Evolutionary conservation across 1,139 yeast species (phyloP).

Genomic region (Yamadazyma membranifaciens): DNA sequence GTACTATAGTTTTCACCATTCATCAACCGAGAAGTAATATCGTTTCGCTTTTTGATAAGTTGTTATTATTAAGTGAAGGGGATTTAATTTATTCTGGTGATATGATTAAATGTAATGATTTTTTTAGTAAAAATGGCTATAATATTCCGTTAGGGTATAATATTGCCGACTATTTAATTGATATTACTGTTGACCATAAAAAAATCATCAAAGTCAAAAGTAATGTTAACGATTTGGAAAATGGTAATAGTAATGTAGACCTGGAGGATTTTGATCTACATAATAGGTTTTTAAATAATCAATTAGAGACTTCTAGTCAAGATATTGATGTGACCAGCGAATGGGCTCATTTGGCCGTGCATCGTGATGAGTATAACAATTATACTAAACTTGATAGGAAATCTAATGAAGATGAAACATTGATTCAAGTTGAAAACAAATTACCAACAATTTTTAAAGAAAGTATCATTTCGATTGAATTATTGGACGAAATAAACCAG

Average conservation of each 20-base stretch:
- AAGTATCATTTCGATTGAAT: slow-evolving; percentile 48
- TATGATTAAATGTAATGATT: slow-evolving; percentile 66
- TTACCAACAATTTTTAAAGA: slow-evolving; percentile 44
- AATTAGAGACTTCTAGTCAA: slow-evolving; percentile 23
- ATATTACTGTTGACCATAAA: slow-evolving; percentile 71
- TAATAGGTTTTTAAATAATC: slow-evolving; percentile 28
- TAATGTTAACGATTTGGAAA: slow-evolving; percentile 21
- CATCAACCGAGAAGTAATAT: slow-evolving; percentile 98
- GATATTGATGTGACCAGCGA: slow-evolving; percentile 64
- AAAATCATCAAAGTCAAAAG: slow-evolving; percentile 26
- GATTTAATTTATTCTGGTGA: slow-evolving; percentile 86
- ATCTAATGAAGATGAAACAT: slow-evolving; percentile 28
- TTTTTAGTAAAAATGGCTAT: slow-evolving; percentile 74
- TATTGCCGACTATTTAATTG: slow-evolving; percentile 90
- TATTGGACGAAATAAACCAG: slow-evolving; percentile 47
- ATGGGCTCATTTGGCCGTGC: slow-evolving; percentile 90
- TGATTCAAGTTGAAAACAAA: slow-evolving; percentile 31
- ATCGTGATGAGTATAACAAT: slow-evolving; percentile 61
- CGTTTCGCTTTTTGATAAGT: slow-evolving; percentile 83
- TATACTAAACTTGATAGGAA: slow-evolving; percentile 16
- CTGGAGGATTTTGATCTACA: slow-evolving; percentile 34
- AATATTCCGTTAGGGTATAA: slow-evolving; percentile 87
- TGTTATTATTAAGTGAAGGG: slow-evolving; percentile 80
- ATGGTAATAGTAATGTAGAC: slow-evolving; percentile 22
- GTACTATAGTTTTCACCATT: slow-evolving; percentile 89